Base-by-base conservation (phyloP, 306 rosid species). In the Vicia faba region DNA sequence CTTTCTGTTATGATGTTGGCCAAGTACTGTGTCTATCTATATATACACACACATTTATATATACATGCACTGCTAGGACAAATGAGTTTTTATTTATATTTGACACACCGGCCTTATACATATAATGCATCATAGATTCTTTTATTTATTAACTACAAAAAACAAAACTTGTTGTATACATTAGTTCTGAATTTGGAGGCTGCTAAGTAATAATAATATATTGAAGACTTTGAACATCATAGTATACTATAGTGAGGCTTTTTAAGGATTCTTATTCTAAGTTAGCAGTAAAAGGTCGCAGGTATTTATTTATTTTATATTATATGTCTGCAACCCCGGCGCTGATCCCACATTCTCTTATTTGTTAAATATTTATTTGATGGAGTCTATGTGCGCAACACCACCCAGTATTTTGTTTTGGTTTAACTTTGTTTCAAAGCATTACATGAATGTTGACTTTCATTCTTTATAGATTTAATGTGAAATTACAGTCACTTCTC, bases 301-400 rank as follows among this genome's bases (percentile, higher is more conserved):
- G 72, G 60, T 68, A 66, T 64, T 62, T 73, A 7, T 11, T 48
- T 50, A 59, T 50, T 70, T 3, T 13, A 14, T 10, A 15, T 58
- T 59, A 18, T 60, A 19, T 38, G n/a, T n/a, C 63, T 62, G 74
- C 64, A 19, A 79, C 88, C 88, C 79, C 85, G 90, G 92, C 70
- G 82, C 92, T 85, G 75, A 84, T 86, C 85, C 89, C 85, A 82
- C 60, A 73, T 55, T 65, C 41, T 65, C 29, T 63, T 41, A 25
- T 28, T 72, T 63, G 6, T 63, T 19, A 49, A 49, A 9, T 50
- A 1, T 11, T 44, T 15, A 55, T n/a, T 8, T 11, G 2, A 33
- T 15, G 23, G 65, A 31, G 35, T 16, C 65, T 35, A 7, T 55
- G 61, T 55, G 61, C 61, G 10, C 61, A 55, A 55, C 61, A 55